Evolutionary conservation across 805 yeast species (phyloP).

Genomic region (Yamadazyma sp.): DNA sequence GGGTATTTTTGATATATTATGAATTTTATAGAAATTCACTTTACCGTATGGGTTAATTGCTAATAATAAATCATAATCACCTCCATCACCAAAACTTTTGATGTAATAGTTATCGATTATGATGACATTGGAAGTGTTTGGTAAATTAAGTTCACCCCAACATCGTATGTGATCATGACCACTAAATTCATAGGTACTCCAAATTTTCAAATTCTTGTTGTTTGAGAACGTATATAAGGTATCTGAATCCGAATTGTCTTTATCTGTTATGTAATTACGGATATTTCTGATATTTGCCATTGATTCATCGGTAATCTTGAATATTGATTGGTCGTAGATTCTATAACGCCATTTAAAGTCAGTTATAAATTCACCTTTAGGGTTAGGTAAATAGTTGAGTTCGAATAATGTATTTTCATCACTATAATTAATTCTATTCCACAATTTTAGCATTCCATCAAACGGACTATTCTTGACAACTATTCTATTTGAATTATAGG

Average conservation of each 20-base stretch:
- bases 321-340: slow-evolving; percentile 7
- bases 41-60: slow-evolving; percentile 40
- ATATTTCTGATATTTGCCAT: slow-evolving; percentile 37
- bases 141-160: slow-evolving; percentile 49
- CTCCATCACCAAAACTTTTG: slow-evolving; percentile 2
- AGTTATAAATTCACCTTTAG: slow-evolving; percentile 45
- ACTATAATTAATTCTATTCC: slow-evolving; percentile 74
- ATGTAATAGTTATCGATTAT: slow-evolving; percentile 36
- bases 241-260: slow-evolving; percentile 30
- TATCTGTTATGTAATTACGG: slow-evolving; percentile 28
- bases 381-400: slow-evolving; percentile 65
- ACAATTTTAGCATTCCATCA: slow-evolving; percentile 70
- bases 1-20: slow-evolving; percentile 51
- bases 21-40: slow-evolving; percentile 44
- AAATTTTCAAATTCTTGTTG: slow-evolving; percentile 59
- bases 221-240: slow-evolving; percentile 60
- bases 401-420: slow-evolving; percentile 58
- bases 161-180: slow-evolving; percentile 54
- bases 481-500: slow-evolving; percentile 66
- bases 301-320: slow-evolving; percentile 17
- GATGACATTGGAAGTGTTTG: slow-evolving; percentile 10
- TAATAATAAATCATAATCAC: slow-evolving; percentile 30
- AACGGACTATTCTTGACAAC: slow-evolving; percentile 56
- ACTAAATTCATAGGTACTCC: slow-evolving; percentile 64
- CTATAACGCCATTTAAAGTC: slow-evolving; percentile 54